phyloP scores from a whole-genome alignment of 768 basidiomycete species.

The Serendipita indica region DNA sequence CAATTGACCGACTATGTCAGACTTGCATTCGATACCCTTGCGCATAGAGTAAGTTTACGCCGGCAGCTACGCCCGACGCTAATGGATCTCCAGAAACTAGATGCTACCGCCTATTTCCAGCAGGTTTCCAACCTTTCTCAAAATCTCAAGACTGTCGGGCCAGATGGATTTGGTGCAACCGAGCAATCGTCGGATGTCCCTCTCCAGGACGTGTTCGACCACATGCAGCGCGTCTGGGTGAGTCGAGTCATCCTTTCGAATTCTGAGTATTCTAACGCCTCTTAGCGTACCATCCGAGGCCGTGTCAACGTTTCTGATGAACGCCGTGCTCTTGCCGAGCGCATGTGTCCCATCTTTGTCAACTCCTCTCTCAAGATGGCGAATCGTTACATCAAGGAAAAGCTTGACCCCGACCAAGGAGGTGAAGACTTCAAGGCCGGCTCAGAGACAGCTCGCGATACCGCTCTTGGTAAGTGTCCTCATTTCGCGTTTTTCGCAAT shows the following conservation, averaged over 20 bases:
- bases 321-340: neutral
- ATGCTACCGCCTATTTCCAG: neutral
- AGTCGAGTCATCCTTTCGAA: neutral
- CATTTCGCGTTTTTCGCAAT: neutral
- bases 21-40: neutral
- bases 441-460: neutral
- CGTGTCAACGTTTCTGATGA: constrained; percentile 2
- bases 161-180: neutral
- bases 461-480: neutral
- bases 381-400: constrained; percentile 3
- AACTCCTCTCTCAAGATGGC: neutral
- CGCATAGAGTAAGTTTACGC: neutral
- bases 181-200: neutral
- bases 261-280: neutral
- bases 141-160: neutral
- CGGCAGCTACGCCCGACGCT: neutral
- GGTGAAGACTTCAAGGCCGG: neutral
- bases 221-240: neutral
- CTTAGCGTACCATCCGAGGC: neutral
- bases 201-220: neutral
- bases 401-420: neutral
- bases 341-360: neutral
- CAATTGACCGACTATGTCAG: neutral
- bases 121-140: neutral
- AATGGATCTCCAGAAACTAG: neutral